phyloP scores from a whole-genome alignment of 2,329 filamentous ascomycete genomes.

The Cladophialophora exuberans region DNA sequence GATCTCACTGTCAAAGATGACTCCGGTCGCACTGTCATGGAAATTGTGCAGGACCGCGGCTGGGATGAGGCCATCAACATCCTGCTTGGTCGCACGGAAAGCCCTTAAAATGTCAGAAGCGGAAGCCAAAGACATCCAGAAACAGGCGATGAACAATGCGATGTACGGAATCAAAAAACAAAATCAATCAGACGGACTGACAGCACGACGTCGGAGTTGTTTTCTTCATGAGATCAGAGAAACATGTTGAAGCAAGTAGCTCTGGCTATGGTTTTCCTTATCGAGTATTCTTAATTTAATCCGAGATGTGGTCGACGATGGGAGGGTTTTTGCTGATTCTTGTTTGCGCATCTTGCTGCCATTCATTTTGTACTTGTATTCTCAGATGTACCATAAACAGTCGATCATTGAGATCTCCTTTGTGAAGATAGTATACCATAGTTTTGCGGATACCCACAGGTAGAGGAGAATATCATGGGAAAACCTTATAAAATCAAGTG shows the following conservation, averaged over 20 bases:
- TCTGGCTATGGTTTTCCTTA: too few relatives aligned
- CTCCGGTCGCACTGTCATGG: conserved; percentile 56
- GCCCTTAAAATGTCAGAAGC: neutral
- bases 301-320: too few relatives aligned
- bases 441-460: too few relatives aligned
- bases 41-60: conserved; percentile 61
- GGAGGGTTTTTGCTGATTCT: neutral
- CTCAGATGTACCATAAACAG: too few relatives aligned
- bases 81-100: conserved; percentile 36
- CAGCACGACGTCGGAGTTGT: neutral
- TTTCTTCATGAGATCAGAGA: too few relatives aligned
- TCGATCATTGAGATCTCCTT: neutral
- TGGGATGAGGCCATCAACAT: conserved; percentile 62
- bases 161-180: conserved; percentile 1
- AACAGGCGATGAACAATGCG: neutral
- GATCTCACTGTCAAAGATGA: conserved; percentile 57
- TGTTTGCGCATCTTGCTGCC: too few relatives aligned
- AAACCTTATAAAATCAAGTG: too few relatives aligned
- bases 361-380: too few relatives aligned
- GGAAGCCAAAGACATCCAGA: neutral
- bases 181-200: neutral
- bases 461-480: too few relatives aligned
- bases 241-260: neutral
- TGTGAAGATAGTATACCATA: too few relatives aligned
- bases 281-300: too few relatives aligned